Evolutionary conservation across 225 moss, liverwort and hornwort genomes (phyloP).

Genomic region (Polytrichum commune): DNA sequence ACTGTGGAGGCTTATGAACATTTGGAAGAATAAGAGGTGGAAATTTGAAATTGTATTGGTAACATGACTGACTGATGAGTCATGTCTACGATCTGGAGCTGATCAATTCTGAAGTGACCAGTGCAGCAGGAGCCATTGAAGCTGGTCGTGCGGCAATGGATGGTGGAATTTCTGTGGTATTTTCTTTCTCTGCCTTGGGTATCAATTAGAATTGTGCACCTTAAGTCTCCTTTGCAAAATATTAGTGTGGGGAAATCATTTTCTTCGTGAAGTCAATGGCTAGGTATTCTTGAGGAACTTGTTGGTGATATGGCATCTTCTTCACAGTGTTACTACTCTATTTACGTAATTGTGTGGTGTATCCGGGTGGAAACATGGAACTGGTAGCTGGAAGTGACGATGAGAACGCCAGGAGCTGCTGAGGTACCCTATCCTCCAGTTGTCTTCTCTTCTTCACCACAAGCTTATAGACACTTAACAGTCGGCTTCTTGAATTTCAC

Average conservation of each 20-base stretch:
- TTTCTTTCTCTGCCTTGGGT: conserved; percentile 1
- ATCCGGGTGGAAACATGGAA: conserved; percentile 1
- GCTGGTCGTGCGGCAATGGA: conserved; percentile 84
- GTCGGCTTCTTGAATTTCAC: no score
- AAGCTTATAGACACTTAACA: not conserved
- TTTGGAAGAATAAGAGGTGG: not conserved
- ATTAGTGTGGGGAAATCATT: not conserved
- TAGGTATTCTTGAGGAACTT: not conserved
- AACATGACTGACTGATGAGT: not conserved
- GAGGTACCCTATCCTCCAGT: conserved; percentile 33
- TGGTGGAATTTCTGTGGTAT: conserved; percentile 77
- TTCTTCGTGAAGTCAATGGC: not conserved
- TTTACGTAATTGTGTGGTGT: conserved; percentile 8
- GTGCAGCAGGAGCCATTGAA: conserved; percentile 63
- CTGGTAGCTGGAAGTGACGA: conserved; percentile 83
- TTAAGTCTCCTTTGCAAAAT: no score
- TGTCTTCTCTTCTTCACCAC: not conserved
- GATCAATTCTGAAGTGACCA: conserved; percentile 25
- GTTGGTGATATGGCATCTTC: not conserved
- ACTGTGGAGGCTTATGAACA: not conserved
- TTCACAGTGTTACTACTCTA: not conserved
- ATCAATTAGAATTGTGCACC: no score
- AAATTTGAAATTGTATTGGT: not conserved
- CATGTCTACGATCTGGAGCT: not conserved
- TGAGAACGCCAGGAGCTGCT: conserved; percentile 68